These are phyloP conservation scores for Ophiostoma angusticollis DNA, from an alignment of 2,329 filamentous ascomycete genomes.

Conservation along the genomic window DNA sequence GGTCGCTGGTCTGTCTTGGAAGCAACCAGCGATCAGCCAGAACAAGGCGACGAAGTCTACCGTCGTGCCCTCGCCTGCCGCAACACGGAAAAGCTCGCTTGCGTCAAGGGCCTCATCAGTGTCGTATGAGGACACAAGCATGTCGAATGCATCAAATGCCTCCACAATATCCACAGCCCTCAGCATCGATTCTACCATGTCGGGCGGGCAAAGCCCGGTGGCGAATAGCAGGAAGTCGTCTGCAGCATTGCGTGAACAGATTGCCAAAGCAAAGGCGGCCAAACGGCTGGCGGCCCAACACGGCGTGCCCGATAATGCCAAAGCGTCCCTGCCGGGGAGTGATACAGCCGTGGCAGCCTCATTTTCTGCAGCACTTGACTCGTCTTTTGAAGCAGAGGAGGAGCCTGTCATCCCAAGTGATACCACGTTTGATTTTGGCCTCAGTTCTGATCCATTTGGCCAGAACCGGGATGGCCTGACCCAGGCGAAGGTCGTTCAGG, in stretches of 20 bases:
- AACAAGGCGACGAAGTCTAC: conserved; percentile 12
- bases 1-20: conserved; percentile 39
- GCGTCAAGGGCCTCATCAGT: conserved; percentile 27
- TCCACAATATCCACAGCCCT: conserved; percentile 26
- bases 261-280: conserved; percentile 82
- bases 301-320: conserved; percentile 5
- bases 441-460: conserved; percentile 58
- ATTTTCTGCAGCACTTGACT: background rate
- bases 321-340: conserved; percentile 17
- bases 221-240: conserved; percentile 52
- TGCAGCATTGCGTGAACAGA: conserved; percentile 70
- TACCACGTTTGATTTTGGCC: conserved; percentile 43
- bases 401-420: conserved; percentile 34
- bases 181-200: conserved; percentile 24
- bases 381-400: conserved; percentile 13
- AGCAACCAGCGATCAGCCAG: conserved; percentile 36
- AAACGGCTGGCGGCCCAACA: conserved; percentile 38
- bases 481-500: conserved; percentile 55
- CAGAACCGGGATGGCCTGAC: conserved; percentile 44
- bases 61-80: conserved; percentile 14
- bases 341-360: conserved; percentile 12
- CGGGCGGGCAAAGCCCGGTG: conserved; percentile 8
- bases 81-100: conserved; percentile 28
- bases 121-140: conserved; percentile 23
- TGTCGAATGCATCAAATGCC: conserved; percentile 24